Evolutionary conservation across 140 eudicot species (phyloP).

Genomic region (Stevia rebaudiana): DNA sequence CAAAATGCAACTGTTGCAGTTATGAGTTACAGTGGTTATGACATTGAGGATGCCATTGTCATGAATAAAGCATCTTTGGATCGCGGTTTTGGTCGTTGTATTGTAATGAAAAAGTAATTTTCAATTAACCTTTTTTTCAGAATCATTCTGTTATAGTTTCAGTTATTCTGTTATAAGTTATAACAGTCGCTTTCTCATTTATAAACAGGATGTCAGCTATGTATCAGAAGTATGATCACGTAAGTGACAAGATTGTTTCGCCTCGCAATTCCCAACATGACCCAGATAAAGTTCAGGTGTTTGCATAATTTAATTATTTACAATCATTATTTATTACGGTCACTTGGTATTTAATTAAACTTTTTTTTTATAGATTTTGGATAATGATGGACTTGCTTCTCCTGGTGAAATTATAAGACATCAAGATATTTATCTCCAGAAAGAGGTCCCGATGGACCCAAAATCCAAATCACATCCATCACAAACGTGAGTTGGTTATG

Average conservation of each 20-base stretch:
- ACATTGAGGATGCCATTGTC: conserved; percentile 98
- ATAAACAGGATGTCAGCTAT: conserved; percentile 42
- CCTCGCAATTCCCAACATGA: conserved; percentile 48
- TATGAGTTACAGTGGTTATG: conserved; percentile 97
- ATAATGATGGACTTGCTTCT: conserved; percentile 91
- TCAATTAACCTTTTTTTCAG: not conserved
- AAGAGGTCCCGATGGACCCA: conserved; percentile 51
- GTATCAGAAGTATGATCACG: conserved; percentile 40
- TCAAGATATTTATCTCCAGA: conserved; percentile 63
- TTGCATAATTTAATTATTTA: not conserved
- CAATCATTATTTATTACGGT: not conserved
- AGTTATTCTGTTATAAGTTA: conserved; percentile 14
- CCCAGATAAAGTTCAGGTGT: conserved; percentile 61
- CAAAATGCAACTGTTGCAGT: conserved; percentile 99
- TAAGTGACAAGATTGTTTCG: conserved; percentile 45
- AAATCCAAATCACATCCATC: conserved; percentile 30
- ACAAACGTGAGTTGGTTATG: conserved; percentile 25
- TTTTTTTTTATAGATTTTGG: conserved; percentile 53
- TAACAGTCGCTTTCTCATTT: not conserved
- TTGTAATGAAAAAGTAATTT: conserved; percentile 78
- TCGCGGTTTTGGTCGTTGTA: conserved; percentile 99
- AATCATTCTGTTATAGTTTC: not conserved
- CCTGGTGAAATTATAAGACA: conserved; percentile 88
- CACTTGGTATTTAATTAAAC: not conserved
- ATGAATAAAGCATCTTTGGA: conserved; percentile 96